These are phyloP conservation scores for Diutina catenulata DNA, from an alignment of 1,139 yeast genomes.

Conservation along the genomic window DNA sequence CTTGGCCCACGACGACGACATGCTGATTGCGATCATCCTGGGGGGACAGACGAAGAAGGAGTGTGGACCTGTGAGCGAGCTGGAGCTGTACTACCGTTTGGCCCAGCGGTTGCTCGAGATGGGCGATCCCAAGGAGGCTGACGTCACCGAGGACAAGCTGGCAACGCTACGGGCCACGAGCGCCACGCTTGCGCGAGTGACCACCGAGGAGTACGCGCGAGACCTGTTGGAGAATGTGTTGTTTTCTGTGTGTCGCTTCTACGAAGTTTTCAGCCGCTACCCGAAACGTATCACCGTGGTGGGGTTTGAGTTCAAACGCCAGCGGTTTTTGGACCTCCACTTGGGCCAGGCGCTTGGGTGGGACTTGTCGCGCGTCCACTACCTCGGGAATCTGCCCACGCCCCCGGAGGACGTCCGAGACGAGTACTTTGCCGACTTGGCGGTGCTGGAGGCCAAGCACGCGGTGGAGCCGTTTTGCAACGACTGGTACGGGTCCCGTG, in stretches of 20 bases:
- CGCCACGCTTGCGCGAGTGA: constrained; percentile 19
- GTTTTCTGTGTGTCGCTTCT: constrained; percentile 48
- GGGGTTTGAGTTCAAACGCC: constrained; percentile 65
- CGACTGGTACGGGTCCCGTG: constrained; percentile 52
- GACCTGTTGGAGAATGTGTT: constrained; percentile 75
- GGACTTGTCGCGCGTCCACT: constrained; percentile 23
- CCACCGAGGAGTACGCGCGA: constrained; percentile 59
- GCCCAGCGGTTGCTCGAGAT: constrained; percentile 13
- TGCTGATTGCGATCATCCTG: constrained; percentile 37
- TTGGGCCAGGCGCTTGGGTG: constrained; percentile 31
- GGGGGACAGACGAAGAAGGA: constrained; percentile 62
- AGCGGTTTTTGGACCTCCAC: constrained; percentile 48
- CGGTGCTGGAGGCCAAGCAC: constrained; percentile 34
- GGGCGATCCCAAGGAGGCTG: constrained; percentile 7
- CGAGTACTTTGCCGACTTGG: constrained; percentile 31
- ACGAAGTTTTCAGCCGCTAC: constrained; percentile 32
- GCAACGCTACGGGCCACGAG: too few relatives aligned
- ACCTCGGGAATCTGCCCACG: constrained; percentile 53
- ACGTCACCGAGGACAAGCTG: constrained; percentile 6
- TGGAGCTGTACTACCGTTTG: constrained; percentile 41
- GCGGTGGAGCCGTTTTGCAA: constrained; percentile 45
- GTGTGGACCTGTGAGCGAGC: constrained; percentile 49
- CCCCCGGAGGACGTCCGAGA: constrained; percentile 20
- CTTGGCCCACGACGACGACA: constrained; percentile 18
- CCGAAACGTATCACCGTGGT: constrained; percentile 46